Evolutionary conservation across 2,329 filamentous ascomycete species (phyloP), one percentile per base, ranked within the genome.

Genomic region (Cryoendolithus antarcticus): DNA sequence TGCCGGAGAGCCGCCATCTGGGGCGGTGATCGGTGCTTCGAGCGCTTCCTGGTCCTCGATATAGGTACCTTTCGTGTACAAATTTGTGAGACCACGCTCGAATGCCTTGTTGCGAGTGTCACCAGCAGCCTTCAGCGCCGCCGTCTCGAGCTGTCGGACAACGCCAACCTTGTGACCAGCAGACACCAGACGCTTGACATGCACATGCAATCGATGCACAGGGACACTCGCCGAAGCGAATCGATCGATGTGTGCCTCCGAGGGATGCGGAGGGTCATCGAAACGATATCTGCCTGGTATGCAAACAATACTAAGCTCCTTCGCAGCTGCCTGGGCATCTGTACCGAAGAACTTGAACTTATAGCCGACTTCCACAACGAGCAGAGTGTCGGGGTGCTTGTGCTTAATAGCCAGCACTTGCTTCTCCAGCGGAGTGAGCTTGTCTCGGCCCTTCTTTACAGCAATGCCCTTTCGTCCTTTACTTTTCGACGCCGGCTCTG

Each of bases 41-140:
- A 94, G 62, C 19, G 85, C 85, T 45, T 91, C 89, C 7, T 84
- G 73, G 58, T 98, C 91, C 55, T 96, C 91, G 41, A 98, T 81
- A 52, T 96, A 98, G 2, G 91, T 98, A 32, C 88, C 91, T 60
- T 96, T 98, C 6, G 91, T 98, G 62, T 98, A 98, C 5, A 98
- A 71, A 55, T 93, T 95, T 10, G 91, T 96, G 52, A 98, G 76
- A 53, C 93, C 91, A 29, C 91, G 78, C 30, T 86, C 75, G 52
- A 98, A 98, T 0, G 91, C 88, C 0, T 86, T 75, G 55, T 94
- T 95, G 42, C 85, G 77, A 60, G 96, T 98, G 57, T 94, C 86
- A 33, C 91, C 89, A 1, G 78, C 91, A 47, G 93, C 93, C 59
- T 98, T 98, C 44, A 98, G 66, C 0, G 91, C 91, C 2, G 91